Conservation (phyloP, 2,329 filamentous ascomycete species). For the Neofusicoccum sp. region DNA sequence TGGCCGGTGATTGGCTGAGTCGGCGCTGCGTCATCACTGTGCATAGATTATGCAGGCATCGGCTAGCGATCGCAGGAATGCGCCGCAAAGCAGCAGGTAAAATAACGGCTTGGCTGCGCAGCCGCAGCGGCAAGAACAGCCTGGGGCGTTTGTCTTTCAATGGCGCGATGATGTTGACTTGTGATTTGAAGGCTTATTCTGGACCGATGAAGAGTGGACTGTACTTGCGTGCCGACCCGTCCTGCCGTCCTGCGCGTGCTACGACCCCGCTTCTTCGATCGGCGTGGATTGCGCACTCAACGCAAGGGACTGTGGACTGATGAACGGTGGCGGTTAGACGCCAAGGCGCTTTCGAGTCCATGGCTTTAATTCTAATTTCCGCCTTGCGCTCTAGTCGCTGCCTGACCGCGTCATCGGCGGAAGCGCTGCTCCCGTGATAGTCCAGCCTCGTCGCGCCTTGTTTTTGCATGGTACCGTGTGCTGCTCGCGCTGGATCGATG, state of each 20-base stretch:
- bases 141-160: too few relatives aligned
- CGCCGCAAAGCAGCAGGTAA: not conserved
- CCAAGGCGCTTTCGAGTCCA: not conserved
- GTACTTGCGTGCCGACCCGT: not conserved
- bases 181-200: not conserved
- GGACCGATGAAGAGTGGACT: not conserved
- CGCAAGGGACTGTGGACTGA: not conserved
- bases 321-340: not conserved
- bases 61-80: not conserved
- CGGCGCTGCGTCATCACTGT: not conserved
- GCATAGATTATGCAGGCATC: not conserved
- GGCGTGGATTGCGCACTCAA: not conserved
- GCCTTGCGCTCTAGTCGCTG: not conserved
- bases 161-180: too few relatives aligned
- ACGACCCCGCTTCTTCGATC: constrained; percentile 4
- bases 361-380: not conserved
- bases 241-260: not conserved
- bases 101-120: not conserved
- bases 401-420: constrained; percentile 1
- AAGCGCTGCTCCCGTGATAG: not conserved
- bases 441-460: not conserved
- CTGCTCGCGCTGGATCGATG: too few relatives aligned
- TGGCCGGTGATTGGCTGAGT: not conserved
- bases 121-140: too few relatives aligned
- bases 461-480: not conserved